Conservation (phyloP, 139 green algal species). For the Chlamydomonas applanata region DNA sequence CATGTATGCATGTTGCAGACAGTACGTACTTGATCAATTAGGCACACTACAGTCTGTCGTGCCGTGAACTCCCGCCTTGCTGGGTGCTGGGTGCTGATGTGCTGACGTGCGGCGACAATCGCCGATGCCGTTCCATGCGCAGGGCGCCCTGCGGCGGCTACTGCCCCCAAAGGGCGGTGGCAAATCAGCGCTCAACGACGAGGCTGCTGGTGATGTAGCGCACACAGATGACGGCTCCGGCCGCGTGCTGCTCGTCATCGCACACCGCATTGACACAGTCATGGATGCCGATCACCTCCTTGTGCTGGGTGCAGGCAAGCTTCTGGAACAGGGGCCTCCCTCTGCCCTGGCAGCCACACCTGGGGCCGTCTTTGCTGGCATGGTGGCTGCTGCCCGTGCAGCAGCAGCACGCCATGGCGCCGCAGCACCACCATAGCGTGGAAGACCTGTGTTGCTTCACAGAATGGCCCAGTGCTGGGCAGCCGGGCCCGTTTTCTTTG, state of each 20-base stretch:
- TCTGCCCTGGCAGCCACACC: constrained; percentile 36
- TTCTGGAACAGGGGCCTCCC: constrained; percentile 68
- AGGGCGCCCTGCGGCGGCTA: constrained; percentile 34
- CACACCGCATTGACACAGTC: constrained; percentile 82
- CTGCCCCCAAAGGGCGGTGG: constrained; percentile 4
- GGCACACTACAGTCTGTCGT: no score
- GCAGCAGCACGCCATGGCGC: no score
- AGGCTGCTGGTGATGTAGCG: constrained; percentile 15
- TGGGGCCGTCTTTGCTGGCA: constrained; percentile 42
- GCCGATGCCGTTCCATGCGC: neutral
- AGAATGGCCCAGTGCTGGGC: no score
- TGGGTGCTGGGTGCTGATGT: no score
- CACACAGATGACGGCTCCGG: constrained; percentile 37
- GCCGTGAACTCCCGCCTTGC: no score
- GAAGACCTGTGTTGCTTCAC: no score
- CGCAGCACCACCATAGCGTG: no score
- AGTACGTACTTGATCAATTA: no score
- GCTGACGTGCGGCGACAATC: no score
- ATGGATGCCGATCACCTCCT: constrained; percentile 84
- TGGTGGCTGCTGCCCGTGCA: constrained; percentile 33
- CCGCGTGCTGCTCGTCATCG: constrained; percentile 73
- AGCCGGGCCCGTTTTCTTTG: no score
- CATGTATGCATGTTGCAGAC: no score
- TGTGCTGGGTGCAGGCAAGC: constrained; percentile 51
- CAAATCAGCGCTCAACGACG: no score